A percentile compares a stretch with the other conserved stretches of the same genome.
Conservation (phyloP, 2,329 filamentous ascomycete genomes). For the Chrysoporthe deuterocubensis region DNA sequence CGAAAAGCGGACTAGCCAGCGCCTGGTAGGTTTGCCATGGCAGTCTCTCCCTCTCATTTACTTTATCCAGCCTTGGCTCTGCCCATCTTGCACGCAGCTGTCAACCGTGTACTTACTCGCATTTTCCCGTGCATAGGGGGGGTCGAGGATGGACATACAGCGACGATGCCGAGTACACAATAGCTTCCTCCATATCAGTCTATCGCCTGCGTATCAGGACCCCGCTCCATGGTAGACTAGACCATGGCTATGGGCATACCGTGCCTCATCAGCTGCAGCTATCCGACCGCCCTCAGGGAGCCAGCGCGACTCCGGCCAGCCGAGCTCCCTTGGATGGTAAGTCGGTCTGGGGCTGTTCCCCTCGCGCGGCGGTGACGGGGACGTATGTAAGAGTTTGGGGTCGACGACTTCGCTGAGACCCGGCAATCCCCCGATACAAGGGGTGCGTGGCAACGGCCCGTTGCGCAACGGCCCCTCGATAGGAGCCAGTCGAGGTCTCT, state of each 20-base stretch:
- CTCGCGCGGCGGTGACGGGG: background rate
- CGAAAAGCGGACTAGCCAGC: background rate
- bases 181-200: background rate
- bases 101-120: background rate
- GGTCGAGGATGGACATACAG: background rate
- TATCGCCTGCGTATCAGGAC: background rate
- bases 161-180: background rate
- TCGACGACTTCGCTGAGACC: background rate
- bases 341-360: background rate
- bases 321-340: background rate
- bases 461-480: background rate
- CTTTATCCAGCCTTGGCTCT: background rate
- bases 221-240: background rate
- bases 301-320: background rate
- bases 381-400: background rate
- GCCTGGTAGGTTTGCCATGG: background rate
- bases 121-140: background rate
- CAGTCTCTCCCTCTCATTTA: background rate
- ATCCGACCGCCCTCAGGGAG: background rate
- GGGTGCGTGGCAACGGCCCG: background rate
- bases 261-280: background rate
- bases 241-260: background rate
- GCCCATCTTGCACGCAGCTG: background rate
- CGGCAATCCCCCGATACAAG: background rate
- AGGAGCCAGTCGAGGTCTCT: background rate